Evolutionary conservation across 208 protist species (phyloP).

Genomic region (Acanthamoeba healyi): DNA sequence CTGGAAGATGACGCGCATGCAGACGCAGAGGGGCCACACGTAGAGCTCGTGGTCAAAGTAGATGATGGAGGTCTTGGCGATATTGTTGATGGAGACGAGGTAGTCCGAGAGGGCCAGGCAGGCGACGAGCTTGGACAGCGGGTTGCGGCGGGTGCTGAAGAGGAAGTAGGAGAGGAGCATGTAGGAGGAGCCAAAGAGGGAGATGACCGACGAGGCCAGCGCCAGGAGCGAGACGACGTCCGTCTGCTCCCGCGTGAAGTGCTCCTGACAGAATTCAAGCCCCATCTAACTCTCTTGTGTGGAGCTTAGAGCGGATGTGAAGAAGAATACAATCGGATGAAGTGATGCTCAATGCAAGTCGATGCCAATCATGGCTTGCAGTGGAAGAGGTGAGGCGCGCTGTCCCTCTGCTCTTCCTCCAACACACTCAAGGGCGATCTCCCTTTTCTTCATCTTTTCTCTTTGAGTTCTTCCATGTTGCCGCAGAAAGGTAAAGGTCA

Average conservation of each 20-base stretch:
- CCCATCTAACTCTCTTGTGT: too few species aligned
- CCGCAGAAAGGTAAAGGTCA: too few species aligned
- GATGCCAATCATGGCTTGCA: too few species aligned
- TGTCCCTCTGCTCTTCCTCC: too few species aligned
- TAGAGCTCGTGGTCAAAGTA: neutral
- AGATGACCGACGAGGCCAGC: neutral
- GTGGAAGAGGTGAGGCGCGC: too few species aligned
- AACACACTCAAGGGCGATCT: too few species aligned
- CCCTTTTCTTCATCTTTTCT: too few species aligned
- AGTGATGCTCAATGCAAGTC: too few species aligned
- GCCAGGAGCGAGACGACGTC: neutral
- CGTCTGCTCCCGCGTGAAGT: neutral
- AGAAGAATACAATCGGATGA: too few species aligned
- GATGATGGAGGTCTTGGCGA: neutral
- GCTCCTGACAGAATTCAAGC: neutral
- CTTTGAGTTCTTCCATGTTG: too few species aligned
- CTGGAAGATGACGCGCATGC: neutral
- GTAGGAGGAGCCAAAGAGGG: neutral
- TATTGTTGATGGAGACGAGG: constrained; percentile 16
- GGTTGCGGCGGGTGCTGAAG: neutral
- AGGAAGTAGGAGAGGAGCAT: constrained; percentile 18
- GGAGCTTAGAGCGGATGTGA: too few species aligned
- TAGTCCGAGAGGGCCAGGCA: constrained; percentile 23
- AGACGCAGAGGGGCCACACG: neutral
- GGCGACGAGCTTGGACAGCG: constrained; percentile 2